These are phyloP conservation scores for Gossypium davidsonii DNA, from an alignment of 441 rosid genomes.

Conservation along the genomic window DNA sequence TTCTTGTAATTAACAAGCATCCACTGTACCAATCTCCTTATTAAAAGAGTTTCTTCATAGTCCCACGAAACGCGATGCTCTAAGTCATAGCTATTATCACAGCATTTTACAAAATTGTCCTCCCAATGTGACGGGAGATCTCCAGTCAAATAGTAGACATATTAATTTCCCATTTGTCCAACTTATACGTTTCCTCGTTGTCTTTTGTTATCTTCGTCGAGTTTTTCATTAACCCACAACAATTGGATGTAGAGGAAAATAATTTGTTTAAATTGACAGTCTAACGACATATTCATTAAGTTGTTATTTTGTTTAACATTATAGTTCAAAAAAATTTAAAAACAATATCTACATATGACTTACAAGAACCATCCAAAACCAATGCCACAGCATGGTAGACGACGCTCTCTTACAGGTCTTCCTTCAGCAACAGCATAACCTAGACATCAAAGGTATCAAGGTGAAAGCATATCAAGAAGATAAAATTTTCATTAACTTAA, in stretches of 20 bases:
- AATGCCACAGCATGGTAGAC: constrained; percentile 86
- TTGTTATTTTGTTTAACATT: background rate
- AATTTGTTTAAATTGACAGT: background rate
- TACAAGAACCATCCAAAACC: constrained; percentile 91
- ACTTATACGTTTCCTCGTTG: too few relatives aligned
- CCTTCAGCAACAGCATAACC: constrained; percentile 88
- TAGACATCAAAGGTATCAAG: constrained; percentile 14
- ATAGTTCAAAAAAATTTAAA: background rate
- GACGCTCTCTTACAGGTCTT: constrained; percentile 66
- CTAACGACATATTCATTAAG: background rate
- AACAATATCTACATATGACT: constrained; percentile 23
- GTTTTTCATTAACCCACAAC: background rate
- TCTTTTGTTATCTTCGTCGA: too few relatives aligned
- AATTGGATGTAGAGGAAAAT: background rate
- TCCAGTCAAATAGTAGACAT: background rate
- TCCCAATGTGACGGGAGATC: background rate
- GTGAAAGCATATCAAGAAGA: background rate
- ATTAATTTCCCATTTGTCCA: too few relatives aligned
- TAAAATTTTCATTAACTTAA: background rate
- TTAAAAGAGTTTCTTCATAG: too few relatives aligned
- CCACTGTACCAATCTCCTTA: too few relatives aligned
- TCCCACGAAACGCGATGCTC: too few relatives aligned
- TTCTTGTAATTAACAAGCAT: too few relatives aligned
- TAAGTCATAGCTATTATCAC: too few relatives aligned
- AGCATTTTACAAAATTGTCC: background rate